These are phyloP conservation scores for Bruguiera gymnorhiza DNA, from an alignment of 345 rosid genomes.

Conservation along the genomic window DNA sequence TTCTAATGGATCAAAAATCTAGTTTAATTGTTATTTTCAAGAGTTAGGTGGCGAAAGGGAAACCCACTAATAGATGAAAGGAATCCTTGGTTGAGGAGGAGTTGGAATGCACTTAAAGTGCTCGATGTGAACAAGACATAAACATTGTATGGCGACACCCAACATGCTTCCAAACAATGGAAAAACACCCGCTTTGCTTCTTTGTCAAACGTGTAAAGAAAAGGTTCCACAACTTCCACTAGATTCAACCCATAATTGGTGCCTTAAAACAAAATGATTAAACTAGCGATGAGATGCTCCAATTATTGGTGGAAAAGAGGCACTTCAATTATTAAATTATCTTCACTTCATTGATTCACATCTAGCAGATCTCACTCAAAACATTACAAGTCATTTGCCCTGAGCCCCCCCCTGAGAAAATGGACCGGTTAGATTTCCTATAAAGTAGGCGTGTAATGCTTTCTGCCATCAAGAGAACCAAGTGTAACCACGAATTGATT, in stretches of 20 bases:
- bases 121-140: conserved; percentile 49
- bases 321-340: conserved; percentile 25
- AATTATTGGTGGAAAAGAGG: conserved; percentile 42
- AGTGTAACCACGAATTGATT: conserved; percentile 6
- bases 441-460: conserved; percentile 13
- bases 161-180: conserved; percentile 53
- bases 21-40: conserved; percentile 43
- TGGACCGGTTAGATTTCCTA: conserved; percentile 22
- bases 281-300: conserved; percentile 22
- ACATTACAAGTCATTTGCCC: not conserved
- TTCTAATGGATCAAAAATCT: conserved; percentile 25
- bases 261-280: conserved; percentile 31
- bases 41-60: conserved; percentile 92
- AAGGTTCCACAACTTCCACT: conserved; percentile 27
- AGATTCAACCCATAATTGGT: conserved; percentile 59
- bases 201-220: conserved; percentile 62
- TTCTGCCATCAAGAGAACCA: conserved; percentile 15
- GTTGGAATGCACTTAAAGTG: conserved; percentile 90
- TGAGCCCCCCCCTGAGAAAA: not conserved
- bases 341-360: conserved; percentile 15
- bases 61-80: conserved; percentile 54
- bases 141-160: conserved; percentile 43
- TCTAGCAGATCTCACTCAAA: conserved; percentile 14
- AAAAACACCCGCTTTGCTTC: conserved; percentile 17
- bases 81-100: conserved; percentile 70